Percentiles rank a stretch among this genome's conserved stretches.
phyloP scores from a whole-genome alignment of 1,284 basidiomycete genomes.

The Somion occarium region DNA sequence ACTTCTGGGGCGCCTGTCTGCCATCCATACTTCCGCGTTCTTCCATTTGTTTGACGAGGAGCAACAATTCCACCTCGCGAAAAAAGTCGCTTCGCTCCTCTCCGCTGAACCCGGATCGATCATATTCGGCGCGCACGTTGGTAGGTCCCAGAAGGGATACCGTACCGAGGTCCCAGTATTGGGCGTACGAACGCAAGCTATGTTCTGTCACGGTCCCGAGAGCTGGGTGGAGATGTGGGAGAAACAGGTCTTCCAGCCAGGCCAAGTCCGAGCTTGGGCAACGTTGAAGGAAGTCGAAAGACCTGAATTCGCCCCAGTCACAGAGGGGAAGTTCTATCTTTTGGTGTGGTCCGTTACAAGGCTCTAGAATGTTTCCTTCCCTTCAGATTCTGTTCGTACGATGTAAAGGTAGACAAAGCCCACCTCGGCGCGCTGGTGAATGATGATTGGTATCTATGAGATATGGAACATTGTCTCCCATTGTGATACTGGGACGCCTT shows the following conservation, averaged over 20 bases:
- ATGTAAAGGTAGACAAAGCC: neutral
- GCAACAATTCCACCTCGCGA: conserved; percentile 36
- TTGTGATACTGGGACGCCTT: conserved; percentile 10
- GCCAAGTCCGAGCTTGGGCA: conserved; percentile 32
- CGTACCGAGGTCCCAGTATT: conserved; percentile 17
- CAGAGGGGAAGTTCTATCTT: conserved; percentile 15
- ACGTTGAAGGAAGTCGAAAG: conserved; percentile 13
- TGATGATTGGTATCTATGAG: conserved; percentile 1
- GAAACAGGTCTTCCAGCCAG: conserved; percentile 33
- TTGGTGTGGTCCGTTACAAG: conserved; percentile 25
- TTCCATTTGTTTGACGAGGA: conserved; percentile 50
- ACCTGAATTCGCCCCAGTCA: conserved; percentile 3
- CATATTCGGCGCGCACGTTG: conserved; percentile 31
- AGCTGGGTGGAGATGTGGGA: conserved; percentile 41
- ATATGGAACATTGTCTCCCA: conserved; percentile 19
- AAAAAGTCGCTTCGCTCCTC: conserved; percentile 34
- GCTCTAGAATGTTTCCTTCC: conserved; percentile 18
- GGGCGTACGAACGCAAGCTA: conserved; percentile 17
- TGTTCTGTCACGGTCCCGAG: conserved; percentile 32
- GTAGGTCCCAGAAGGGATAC: conserved; percentile 21
- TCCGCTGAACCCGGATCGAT: conserved; percentile 32
- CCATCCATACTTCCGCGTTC: conserved; percentile 43
- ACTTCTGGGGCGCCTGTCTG: conserved; percentile 39
- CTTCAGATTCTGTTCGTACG: neutral
- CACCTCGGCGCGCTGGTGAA: neutral